Evolutionary conservation across 306 rosid genomes (phyloP).

Genomic region (Trichosanthes cucumerina): DNA sequence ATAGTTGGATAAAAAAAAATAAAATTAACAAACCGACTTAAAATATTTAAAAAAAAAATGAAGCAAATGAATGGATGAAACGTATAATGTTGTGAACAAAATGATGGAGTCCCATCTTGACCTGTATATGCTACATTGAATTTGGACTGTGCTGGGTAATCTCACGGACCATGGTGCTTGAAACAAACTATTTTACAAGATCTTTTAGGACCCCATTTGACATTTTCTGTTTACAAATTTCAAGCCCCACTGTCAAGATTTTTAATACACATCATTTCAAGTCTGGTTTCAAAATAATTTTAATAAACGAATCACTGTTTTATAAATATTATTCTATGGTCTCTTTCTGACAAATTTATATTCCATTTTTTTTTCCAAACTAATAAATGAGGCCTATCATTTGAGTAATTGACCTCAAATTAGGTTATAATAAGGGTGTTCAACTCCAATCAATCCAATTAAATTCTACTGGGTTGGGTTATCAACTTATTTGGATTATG

Average conservation of each 20-base stretch:
- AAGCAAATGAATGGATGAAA: background rate
- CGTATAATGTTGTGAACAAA: background rate
- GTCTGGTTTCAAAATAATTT: background rate
- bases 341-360: no score
- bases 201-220: conserved; percentile 2
- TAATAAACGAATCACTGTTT: background rate
- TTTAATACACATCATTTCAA: background rate
- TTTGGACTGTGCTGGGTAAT: background rate
- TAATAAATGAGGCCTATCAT: no score
- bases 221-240: background rate
- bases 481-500: no score
- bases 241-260: background rate
- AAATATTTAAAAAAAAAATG: background rate
- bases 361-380: no score
- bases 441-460: no score
- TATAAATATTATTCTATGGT: no score
- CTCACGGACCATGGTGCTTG: background rate
- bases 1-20: no score
- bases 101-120: background rate
- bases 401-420: no score
- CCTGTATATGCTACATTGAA: background rate
- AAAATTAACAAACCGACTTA: background rate
- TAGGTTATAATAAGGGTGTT: no score
- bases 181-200: background rate
- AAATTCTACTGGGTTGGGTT: no score